A percentile compares a stretch with the other conserved stretches of the same genome.
phyloP scores from a whole-genome alignment of 2,329 filamentous ascomycete genomes.

The Neonectria ditissima region DNA sequence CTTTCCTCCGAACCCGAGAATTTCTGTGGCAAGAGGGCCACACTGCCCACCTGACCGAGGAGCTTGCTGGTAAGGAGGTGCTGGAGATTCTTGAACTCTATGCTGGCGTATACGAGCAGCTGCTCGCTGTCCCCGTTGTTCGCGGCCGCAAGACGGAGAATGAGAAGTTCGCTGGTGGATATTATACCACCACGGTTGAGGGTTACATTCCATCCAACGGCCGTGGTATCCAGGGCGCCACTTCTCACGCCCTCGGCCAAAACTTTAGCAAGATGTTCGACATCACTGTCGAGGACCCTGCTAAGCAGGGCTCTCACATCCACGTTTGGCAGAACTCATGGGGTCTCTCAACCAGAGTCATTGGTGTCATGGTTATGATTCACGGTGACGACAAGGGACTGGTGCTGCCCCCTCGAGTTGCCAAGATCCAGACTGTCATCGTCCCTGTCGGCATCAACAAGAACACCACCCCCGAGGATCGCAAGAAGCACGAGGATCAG shows the following conservation, averaged over 20 bases:
- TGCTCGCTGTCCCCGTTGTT: conserved; percentile 94
- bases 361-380: conserved; percentile 99
- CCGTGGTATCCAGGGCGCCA: conserved; percentile 95
- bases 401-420: conserved; percentile 90
- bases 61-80: conserved; percentile 85
- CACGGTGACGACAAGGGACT: conserved; percentile 97
- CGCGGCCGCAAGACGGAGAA: conserved; percentile 96
- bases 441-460: conserved; percentile 94
- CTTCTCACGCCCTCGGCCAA: conserved; percentile 93
- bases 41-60: conserved; percentile 86
- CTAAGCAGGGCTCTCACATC: conserved; percentile 81
- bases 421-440: conserved; percentile 86
- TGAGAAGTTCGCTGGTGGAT: conserved; percentile 96
- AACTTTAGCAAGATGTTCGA: conserved; percentile 99
- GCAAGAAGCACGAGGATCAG: conserved; percentile 79
- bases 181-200: conserved; percentile 97
- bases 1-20: conserved; percentile 91
- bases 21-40: conserved; percentile 99
- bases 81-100: conserved; percentile 94
- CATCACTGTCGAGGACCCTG: conserved; percentile 95
- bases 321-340: conserved; percentile 99
- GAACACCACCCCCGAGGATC: conserved; percentile 84
- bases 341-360: conserved; percentile 96
- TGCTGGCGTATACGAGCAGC: conserved; percentile 89
- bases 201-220: conserved; percentile 97